phyloP scores from a whole-genome alignment of 139 green algal species.

The Chlamydomonas applanata region DNA sequence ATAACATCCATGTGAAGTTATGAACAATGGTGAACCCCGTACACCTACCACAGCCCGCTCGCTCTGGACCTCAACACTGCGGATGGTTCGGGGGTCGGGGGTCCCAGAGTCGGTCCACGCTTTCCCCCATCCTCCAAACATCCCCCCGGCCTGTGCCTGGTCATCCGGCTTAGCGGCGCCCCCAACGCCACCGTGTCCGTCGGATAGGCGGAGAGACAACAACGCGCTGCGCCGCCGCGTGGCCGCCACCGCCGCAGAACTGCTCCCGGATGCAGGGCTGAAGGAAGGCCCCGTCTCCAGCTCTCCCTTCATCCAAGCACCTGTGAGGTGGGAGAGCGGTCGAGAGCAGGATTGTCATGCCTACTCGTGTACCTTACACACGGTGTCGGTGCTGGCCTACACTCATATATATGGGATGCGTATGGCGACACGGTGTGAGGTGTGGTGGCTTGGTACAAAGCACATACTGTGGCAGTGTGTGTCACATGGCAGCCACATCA shows the following conservation, averaged over 20 bases:
- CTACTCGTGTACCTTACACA: too few relatives aligned
- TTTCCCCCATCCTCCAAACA: neutral
- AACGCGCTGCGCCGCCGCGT: neutral
- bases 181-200: neutral
- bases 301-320: conserved; percentile 6
- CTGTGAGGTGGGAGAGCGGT: neutral
- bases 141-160: neutral
- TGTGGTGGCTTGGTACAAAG: neutral
- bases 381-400: too few relatives aligned
- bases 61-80: neutral
- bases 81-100: neutral
- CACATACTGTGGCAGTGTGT: neutral
- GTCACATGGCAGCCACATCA: too few relatives aligned
- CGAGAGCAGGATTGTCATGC: too few relatives aligned
- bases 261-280: neutral
- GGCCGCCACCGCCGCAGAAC: neutral
- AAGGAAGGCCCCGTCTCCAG: neutral
- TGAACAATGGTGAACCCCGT: too few relatives aligned
- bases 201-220: neutral
- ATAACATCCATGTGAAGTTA: too few relatives aligned
- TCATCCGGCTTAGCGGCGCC: neutral
- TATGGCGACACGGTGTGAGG: too few relatives aligned
- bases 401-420: too few relatives aligned
- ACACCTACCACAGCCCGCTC: neutral
- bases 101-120: neutral